These are phyloP conservation scores for Fomitiporia mediterranea DNA, from an alignment of 1,284 basidiomycete species.

Conservation along the genomic window DNA sequence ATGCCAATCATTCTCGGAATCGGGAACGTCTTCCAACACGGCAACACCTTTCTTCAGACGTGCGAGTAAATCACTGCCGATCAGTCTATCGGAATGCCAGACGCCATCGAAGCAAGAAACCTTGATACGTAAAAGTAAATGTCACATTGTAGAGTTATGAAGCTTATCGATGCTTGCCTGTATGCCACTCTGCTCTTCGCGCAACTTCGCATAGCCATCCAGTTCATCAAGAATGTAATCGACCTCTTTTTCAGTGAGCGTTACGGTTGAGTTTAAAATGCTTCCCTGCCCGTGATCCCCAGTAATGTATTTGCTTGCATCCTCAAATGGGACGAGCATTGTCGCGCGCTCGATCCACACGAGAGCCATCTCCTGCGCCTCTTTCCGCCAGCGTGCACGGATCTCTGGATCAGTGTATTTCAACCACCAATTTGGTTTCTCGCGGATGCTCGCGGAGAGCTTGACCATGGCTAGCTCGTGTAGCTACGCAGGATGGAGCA, in stretches of 20 bases:
- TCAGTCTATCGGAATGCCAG: slow-evolving; percentile 40
- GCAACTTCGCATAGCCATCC: slow-evolving; percentile 39
- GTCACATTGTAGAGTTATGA: not conserved
- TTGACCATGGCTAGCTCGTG: slow-evolving; percentile 45
- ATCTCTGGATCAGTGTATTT: slow-evolving; percentile 27
- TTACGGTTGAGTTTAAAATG: not conserved
- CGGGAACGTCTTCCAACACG: slow-evolving; percentile 36
- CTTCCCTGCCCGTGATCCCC: not conserved
- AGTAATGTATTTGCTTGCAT: not conserved
- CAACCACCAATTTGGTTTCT: slow-evolving; percentile 40
- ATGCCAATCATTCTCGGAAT: slow-evolving; percentile 41
- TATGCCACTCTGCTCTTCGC: slow-evolving; percentile 38
- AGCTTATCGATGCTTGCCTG: slow-evolving; percentile 23
- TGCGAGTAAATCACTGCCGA: slow-evolving; percentile 10
- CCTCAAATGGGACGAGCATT: slow-evolving; percentile 3
- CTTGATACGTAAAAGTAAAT: slow-evolving; percentile 32
- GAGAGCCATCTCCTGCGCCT: slow-evolving; percentile 26
- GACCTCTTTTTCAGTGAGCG: slow-evolving; percentile 30
- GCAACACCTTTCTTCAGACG: slow-evolving; percentile 1
- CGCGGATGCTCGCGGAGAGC: slow-evolving; percentile 41
- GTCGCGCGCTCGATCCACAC: slow-evolving; percentile 27
- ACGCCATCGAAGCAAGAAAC: slow-evolving; percentile 52
- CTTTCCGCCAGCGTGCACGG: slow-evolving; percentile 32
- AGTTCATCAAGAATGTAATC: slow-evolving; percentile 49
- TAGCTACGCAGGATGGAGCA: slow-evolving; percentile 31